Evolutionary conservation across 305 asterid species (phyloP).

Genomic region (Fraxinus xanthoxyloides): DNA sequence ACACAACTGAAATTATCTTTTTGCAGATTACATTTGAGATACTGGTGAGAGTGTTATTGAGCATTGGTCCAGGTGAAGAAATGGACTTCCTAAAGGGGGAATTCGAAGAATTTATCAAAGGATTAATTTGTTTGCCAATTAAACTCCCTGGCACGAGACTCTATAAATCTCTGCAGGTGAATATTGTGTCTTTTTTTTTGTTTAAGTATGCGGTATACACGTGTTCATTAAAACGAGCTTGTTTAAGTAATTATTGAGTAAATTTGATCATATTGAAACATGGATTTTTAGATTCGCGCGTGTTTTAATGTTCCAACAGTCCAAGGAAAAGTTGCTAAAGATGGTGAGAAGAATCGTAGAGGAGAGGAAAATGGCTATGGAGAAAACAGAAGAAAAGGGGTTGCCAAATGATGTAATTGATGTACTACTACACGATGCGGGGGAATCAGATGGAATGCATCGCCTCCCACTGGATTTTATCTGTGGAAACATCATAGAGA

Average conservation of each 20-base stretch:
- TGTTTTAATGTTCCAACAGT: slow-evolving; percentile 39
- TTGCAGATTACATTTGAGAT: slow-evolving; percentile 81
- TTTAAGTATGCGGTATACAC: background rate
- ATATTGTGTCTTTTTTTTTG: background rate
- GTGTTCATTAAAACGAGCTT: background rate
- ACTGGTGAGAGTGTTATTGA: slow-evolving; percentile 63
- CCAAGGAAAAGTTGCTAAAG: slow-evolving; percentile 57
- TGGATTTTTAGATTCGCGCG: background rate
- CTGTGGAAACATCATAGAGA: slow-evolving; percentile 69
- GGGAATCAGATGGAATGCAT: slow-evolving; percentile 44
- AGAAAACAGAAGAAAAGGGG: slow-evolving; percentile 28
- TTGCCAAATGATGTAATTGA: slow-evolving; percentile 55
- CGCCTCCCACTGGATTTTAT: slow-evolving; percentile 56
- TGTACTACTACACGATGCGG: slow-evolving; percentile 55
- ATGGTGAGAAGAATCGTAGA: slow-evolving; percentile 55
- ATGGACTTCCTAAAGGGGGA: slow-evolving; percentile 62
- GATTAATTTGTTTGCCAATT: slow-evolving; percentile 81
- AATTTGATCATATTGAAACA: background rate
- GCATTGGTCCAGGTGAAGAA: slow-evolving; percentile 76
- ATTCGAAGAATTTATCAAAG: slow-evolving; percentile 82
- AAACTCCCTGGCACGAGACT: slow-evolving; percentile 86
- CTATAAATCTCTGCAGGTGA: slow-evolving; percentile 81
- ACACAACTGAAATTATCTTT: background rate
- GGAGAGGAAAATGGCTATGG: slow-evolving; percentile 41
- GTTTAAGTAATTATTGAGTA: background rate